Evolutionary conservation across 768 basidiomycete species (phyloP).

Genomic region (Auricularia sp.): DNA sequence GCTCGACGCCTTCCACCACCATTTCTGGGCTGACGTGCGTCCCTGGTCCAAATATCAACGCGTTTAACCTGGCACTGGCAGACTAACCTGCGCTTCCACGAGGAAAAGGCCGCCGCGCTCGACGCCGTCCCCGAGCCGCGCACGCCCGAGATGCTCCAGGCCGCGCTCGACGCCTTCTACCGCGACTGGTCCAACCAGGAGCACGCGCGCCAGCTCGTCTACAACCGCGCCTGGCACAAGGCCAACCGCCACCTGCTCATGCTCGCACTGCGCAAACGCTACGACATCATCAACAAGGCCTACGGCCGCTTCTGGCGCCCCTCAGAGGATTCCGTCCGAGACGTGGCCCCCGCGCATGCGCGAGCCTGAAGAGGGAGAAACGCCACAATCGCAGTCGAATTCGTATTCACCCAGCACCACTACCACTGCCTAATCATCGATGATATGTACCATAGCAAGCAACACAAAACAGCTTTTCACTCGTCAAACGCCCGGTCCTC

Average conservation of each 20-base stretch:
- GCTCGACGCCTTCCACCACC: constrained; percentile 63
- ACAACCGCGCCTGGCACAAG: background rate
- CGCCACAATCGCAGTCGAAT: background rate
- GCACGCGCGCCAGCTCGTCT: constrained; percentile 31
- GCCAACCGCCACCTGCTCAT: background rate
- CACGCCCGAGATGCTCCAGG: constrained; percentile 47
- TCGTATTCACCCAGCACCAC: no score
- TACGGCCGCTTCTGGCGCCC: background rate
- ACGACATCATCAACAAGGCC: constrained; percentile 1
- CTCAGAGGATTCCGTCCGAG: background rate
- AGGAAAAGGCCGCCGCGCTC: constrained; percentile 51
- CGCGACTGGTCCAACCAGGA: constrained; percentile 67
- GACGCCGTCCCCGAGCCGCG: constrained; percentile 42
- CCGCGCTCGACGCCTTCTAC: constrained; percentile 66
- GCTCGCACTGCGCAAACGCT: background rate
- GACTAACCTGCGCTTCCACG: constrained; percentile 76
- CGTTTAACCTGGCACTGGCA: constrained; percentile 20
- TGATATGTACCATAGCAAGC: no score
- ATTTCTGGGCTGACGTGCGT: constrained; percentile 74
- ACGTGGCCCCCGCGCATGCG: no score
- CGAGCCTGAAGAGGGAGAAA: no score
- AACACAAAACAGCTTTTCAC: background rate
- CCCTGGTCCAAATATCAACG: background rate
- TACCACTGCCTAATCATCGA: no score
- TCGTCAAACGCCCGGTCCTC: background rate